These are phyloP conservation scores for Artemisia argyi DNA, from an alignment of 129 eudicot species.

Conservation along the genomic window DNA sequence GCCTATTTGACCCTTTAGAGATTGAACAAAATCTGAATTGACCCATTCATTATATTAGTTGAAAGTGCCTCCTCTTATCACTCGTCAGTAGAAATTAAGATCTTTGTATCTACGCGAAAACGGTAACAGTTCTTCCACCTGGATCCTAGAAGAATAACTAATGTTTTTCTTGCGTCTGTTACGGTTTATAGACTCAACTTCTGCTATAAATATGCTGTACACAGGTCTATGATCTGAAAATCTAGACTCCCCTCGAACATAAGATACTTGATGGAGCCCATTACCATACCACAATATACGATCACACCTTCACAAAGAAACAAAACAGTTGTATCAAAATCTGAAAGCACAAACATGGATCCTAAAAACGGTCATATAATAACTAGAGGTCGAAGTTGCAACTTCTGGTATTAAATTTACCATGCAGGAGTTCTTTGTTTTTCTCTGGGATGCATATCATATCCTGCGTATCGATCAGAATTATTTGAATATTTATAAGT, in stretches of 20 bases:
- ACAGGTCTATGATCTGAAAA: conserved; percentile 95
- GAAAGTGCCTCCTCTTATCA: neutral
- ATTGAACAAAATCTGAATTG: neutral
- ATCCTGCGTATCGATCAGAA: conserved; percentile 94
- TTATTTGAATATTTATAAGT: conserved; percentile 91
- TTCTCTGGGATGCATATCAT: conserved; percentile 71
- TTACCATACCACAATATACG: conserved; percentile 91
- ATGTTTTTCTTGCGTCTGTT: conserved; percentile 49
- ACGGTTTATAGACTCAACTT: conserved; percentile 72
- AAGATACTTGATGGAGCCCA: conserved; percentile 75
- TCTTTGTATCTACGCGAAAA: conserved; percentile 47
- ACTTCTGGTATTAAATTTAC: conserved; percentile 37
- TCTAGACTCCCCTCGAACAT: conserved; percentile 82
- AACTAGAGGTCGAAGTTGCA: too few species aligned
- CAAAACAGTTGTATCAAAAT: neutral
- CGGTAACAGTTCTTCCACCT: conserved; percentile 83
- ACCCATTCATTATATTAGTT: too few species aligned
- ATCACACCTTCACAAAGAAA: conserved; percentile 68
- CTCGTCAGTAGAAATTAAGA: conserved; percentile 33
- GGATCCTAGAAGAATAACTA: conserved; percentile 63
- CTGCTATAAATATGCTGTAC: conserved; percentile 66
- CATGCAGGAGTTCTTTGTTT: conserved; percentile 99
- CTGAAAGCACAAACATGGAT: neutral
- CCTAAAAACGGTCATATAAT: neutral
- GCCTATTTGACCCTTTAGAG: neutral